A percentile compares a stretch with the other conserved stretches of the same genome.
Conservation (phyloP, 306 rosid genomes). For the Vicia villosa region DNA sequence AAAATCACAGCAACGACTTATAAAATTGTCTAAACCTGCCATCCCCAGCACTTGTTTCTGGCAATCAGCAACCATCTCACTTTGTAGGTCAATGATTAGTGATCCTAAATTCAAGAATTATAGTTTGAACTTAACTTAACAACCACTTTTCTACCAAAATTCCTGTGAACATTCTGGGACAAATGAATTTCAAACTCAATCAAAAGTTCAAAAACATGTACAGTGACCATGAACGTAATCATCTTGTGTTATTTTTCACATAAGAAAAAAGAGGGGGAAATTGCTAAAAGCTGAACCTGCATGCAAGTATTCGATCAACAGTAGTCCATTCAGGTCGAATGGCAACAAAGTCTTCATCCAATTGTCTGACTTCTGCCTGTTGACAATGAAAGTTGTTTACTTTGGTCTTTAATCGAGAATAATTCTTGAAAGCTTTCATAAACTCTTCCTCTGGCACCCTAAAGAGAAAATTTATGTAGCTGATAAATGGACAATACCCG, state of each 20-base stretch:
- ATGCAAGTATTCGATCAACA: slow-evolving; percentile 84
- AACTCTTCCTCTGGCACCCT: slow-evolving; percentile 97
- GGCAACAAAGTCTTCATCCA: slow-evolving; percentile 90
- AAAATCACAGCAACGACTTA: not conserved
- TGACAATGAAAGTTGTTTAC: slow-evolving; percentile 82
- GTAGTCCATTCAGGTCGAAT: slow-evolving; percentile 96
- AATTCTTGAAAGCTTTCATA: slow-evolving; percentile 71
- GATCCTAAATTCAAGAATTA: slow-evolving; percentile 14
- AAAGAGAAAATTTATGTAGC: slow-evolving; percentile 25
- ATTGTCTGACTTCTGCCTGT: slow-evolving; percentile 52
- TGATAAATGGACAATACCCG: slow-evolving; percentile 36
- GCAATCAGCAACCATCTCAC: slow-evolving; percentile 7
- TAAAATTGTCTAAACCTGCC: not conserved
- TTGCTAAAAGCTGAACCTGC: slow-evolving; percentile 63
- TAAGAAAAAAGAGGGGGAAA: slow-evolving; percentile 29
- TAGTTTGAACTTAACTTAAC: slow-evolving; percentile 26
- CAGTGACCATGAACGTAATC: slow-evolving; percentile 12
- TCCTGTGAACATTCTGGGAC: slow-evolving; percentile 21
- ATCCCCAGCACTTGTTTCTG: not conserved
- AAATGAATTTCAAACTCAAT: slow-evolving; percentile 26
- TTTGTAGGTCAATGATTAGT: not conserved
- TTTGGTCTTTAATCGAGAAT: slow-evolving; percentile 77
- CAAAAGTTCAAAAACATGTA: slow-evolving; percentile 15
- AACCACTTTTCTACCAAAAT: slow-evolving; percentile 4
- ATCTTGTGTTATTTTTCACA: slow-evolving; percentile 23